Percentiles rank a stretch among this genome's conserved stretches.
Conservation (phyloP, 2,329 filamentous ascomycete species). For the Penicillium sp. region DNA sequence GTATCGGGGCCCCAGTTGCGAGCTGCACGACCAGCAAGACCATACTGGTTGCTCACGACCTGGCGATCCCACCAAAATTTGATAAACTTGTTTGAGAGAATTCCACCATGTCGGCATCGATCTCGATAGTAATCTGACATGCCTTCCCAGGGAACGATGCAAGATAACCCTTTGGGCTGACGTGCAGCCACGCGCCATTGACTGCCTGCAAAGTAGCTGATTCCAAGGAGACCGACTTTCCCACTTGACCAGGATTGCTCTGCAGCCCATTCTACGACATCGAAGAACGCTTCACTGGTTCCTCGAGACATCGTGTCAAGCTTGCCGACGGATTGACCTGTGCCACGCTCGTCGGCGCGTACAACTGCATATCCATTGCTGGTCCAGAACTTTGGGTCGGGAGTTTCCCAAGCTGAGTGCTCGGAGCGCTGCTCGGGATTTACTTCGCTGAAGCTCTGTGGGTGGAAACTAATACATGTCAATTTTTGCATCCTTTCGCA, state of each 20-base stretch:
- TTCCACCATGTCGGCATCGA: conserved; percentile 62
- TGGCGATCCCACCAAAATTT: conserved; percentile 68
- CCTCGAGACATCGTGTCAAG: conserved; percentile 56
- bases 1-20: conserved; percentile 55
- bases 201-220: conserved; percentile 56
- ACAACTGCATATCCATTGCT: conserved; percentile 57
- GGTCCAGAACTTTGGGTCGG: conserved; percentile 60
- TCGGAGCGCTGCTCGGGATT: conserved; percentile 55
- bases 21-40: conserved; percentile 52
- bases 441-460: conserved; percentile 55
- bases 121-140: conserved; percentile 61
- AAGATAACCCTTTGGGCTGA: conserved; percentile 52
- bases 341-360: conserved; percentile 55
- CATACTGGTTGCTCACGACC: conserved; percentile 69
- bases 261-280: conserved; percentile 55
- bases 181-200: conserved; percentile 58
- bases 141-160: conserved; percentile 58
- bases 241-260: conserved; percentile 54
- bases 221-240: conserved; percentile 54
- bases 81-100: conserved; percentile 61
- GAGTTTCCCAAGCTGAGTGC: conserved; percentile 62
- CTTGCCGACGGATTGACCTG: conserved; percentile 54
- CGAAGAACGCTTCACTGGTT: conserved; percentile 54
- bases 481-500: not conserved
- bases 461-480: conserved; percentile 46